Base-by-base conservation (phyloP, 129 eudicot species). In the Artemisia tridentata region DNA sequence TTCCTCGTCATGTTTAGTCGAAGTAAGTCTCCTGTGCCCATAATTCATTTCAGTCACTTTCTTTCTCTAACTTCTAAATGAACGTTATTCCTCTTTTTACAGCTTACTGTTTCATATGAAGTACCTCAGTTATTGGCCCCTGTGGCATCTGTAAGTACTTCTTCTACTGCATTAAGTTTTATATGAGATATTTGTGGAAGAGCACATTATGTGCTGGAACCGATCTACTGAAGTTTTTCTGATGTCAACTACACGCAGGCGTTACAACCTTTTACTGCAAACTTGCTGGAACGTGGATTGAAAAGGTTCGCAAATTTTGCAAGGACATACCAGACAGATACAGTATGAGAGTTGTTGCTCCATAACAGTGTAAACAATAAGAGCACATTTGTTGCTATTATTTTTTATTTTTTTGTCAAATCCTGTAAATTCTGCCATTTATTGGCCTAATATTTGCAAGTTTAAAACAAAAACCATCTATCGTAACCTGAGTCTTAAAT, bases 61-160 rank as follows among this genome's bases (percentile, higher is more conserved):
- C 11, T 55, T 67, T 7, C 10, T 38, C 43, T 38, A 38, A 67
- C 53, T 47, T 68, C 0, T 17, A 19, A 18, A 34, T 38, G 18
- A 46, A 52, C 43, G 9, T 31, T 20, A 46, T 9, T 68, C 68
- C 49, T 55, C 5, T 52, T 51, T 80, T 77, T 72, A 31, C 93
- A 95, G 99, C 97, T 95, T 11, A 87, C 97, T 45, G 97, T 90
- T 64, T 90, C 99, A 29, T 95, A 90, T 65, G 97, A 95, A 82
- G 91, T 95, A 23, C 99, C 99, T 72, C 96, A 79, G 65, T 55
- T 91, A 54, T 68, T 91, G 84, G 66, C 55, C 23, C 97, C 96
- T 27, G 99, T 90, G 80, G 96, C 99, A 78, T 81, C 99, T 59
- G 99, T 95, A 93, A 85, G 95, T 79, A 50, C 12, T 25, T 65